phyloP scores from a whole-genome alignment of 2,329 filamentous ascomycete species.

The Fusarium begoniae region DNA sequence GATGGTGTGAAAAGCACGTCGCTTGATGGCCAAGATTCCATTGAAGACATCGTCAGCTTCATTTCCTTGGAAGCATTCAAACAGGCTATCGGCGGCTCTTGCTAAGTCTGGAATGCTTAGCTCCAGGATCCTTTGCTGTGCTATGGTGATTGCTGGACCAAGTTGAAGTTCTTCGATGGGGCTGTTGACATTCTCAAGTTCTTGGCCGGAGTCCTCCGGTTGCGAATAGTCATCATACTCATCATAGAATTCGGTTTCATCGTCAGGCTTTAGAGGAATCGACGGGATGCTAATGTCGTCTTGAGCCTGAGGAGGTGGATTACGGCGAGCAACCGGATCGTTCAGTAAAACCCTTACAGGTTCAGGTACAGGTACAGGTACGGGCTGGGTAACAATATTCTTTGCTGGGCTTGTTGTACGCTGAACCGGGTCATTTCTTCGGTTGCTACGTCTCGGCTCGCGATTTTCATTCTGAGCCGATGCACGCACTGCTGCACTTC shows the following conservation, averaged over 20 bases:
- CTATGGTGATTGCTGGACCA: slow-evolving; percentile 16
- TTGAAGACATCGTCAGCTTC: slow-evolving; percentile 33
- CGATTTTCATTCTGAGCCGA: slow-evolving; percentile 1
- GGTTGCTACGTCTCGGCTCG: slow-evolving; percentile 30
- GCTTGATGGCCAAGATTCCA: slow-evolving; percentile 40
- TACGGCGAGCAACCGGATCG: slow-evolving; percentile 35
- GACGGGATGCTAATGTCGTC: slow-evolving; percentile 33
- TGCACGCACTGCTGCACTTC: slow-evolving; percentile 15
- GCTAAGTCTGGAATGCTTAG: slow-evolving; percentile 42
- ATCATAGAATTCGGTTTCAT: slow-evolving; percentile 34
- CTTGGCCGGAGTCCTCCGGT: slow-evolving; percentile 6
- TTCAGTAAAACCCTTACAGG: slow-evolving; percentile 2
- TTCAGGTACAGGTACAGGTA: background rate
- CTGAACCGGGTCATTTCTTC: slow-evolving; percentile 1
- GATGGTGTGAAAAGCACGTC: slow-evolving; percentile 39
- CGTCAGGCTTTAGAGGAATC: slow-evolving; percentile 31
- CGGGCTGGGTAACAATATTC: background rate
- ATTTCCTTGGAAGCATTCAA: slow-evolving; percentile 35
- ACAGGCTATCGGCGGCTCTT: slow-evolving; percentile 41
- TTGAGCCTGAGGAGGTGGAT: slow-evolving; percentile 26
- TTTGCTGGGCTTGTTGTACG: background rate
- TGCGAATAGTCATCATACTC: slow-evolving; percentile 2
- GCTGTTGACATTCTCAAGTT: background rate
- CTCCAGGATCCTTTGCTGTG: slow-evolving; percentile 35
- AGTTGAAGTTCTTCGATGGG: background rate